A percentile compares a stretch with the other conserved stretches of the same genome.
phyloP scores from a whole-genome alignment of 495 filamentous ascomycete species.

The Pyrenula aspistea region DNA sequence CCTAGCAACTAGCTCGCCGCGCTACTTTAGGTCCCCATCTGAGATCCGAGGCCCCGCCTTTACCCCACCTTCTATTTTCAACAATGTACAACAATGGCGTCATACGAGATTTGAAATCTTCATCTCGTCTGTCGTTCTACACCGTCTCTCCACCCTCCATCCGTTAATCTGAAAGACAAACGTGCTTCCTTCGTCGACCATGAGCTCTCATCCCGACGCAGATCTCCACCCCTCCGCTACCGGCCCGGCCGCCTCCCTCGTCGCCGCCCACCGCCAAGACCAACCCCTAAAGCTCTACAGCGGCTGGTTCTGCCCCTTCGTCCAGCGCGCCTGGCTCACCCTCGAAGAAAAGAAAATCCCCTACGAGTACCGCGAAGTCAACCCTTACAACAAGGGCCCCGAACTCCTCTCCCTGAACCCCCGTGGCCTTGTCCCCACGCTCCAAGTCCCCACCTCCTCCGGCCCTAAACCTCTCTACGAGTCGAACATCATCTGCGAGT shows the following conservation, averaged over 20 bases:
- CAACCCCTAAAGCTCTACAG: constrained; percentile 49
- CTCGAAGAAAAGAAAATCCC: constrained; percentile 59
- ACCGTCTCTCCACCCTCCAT: too few relatives aligned
- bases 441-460: constrained; percentile 23
- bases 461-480: constrained; percentile 50
- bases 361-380: constrained; percentile 62
- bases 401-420: constrained; percentile 56
- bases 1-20: too few relatives aligned
- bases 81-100: too few relatives aligned
- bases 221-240: constrained; percentile 33
- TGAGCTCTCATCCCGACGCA: neutral
- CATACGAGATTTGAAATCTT: too few relatives aligned
- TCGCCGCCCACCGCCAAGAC: constrained; percentile 33
- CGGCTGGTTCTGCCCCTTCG: constrained; percentile 45
- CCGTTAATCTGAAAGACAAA: too few relatives aligned
- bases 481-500: constrained; percentile 54
- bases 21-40: too few relatives aligned
- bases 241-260: constrained; percentile 33
- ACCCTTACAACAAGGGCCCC: constrained; percentile 56
- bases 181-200: too few relatives aligned
- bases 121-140: too few relatives aligned
- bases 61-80: too few relatives aligned
- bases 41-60: too few relatives aligned
- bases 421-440: constrained; percentile 56
- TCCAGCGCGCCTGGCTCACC: constrained; percentile 56